Conservation (phyloP, 73 alveolate genomes). For the Stentor coeruleus region DNA sequence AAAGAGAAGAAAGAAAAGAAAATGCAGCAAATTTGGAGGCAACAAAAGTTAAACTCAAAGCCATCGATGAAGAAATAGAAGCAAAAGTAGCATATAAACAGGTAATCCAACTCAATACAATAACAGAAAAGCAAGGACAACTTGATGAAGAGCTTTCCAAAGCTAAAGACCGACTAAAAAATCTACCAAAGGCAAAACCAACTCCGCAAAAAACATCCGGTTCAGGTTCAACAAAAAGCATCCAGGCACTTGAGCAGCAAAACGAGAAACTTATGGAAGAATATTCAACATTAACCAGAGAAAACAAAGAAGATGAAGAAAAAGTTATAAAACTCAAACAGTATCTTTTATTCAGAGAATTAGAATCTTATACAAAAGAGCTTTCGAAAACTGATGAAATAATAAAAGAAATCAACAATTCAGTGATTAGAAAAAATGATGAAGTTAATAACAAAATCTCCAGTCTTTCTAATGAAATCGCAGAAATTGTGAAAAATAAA, state of each 20-base stretch:
- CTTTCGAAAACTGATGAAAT: not conserved
- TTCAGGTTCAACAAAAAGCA: not conserved
- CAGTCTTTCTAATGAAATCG: not conserved
- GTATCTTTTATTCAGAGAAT: not conserved
- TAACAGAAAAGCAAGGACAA: not conserved
- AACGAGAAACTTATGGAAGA: conserved; percentile 1
- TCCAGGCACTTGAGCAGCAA: not conserved
- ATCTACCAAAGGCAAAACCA: not conserved
- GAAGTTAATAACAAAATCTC: not conserved
- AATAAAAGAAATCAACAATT: no score
- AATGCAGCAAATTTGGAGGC: not conserved
- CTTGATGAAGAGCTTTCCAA: not conserved
- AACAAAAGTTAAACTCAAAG: not conserved
- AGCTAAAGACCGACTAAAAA: not conserved
- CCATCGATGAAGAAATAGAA: not conserved
- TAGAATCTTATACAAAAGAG: not conserved
- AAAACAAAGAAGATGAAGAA: not conserved
- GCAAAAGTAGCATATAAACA: not conserved
- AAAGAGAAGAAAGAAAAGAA: not conserved
- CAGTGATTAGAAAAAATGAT: not conserved
- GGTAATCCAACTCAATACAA: not conserved
- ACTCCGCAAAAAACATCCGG: not conserved
- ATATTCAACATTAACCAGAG: not conserved
- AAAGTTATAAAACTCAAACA: no score
- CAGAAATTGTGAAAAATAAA: not conserved